Base-by-base conservation (phyloP, 129 eudicot species). In the Centrapalus pauciflorus region DNA sequence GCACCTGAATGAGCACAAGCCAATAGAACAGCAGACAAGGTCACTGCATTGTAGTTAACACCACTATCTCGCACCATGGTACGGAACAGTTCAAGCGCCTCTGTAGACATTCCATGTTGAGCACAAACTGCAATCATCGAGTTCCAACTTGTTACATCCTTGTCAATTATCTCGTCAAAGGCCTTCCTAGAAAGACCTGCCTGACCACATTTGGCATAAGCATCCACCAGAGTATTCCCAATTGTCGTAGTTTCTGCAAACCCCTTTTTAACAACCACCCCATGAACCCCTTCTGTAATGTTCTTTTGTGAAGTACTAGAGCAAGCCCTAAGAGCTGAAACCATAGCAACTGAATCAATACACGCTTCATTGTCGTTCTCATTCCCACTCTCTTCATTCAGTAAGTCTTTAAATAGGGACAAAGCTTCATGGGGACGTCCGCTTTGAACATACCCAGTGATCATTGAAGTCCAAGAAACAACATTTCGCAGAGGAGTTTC, bases 391-490 rank as follows among this genome's bases (percentile, higher is more conserved):
- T 71, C 82, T 65, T 65, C 69, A 12, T 4, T 27, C 38, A 64
- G 27, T 12, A 77, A 71, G 55, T 77, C 59, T 49, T 71, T 77
- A 49, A 77, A 60, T 56, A 77, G 73, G 9, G 67, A 71, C 11
- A 77, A 57, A 21, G 78, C 82, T 0, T 77, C 69, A 45, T 56
- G 32, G 2, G 83, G 75, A 16, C 51, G 28, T 32, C 76, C 83
- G 26, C 77, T 70, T 55, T 65, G 82, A 14, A 84, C 79, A 50
- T 73, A 80, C 49, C 90, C 86, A 43, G 73, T 65, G 54, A 84
- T 74, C 81, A 84, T 77, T 8, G 85, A 76, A 75, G 85, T 84
- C 90, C 90, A 84, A 54, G 86, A 84, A 64, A 84, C 80, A 25
- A 73, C 77, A 55, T 80, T 80, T 71, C 85, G 33, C 7, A 13